Evolutionary conservation across 768 basidiomycete species (phyloP).

Genomic region (Boletus tomentosulus): DNA sequence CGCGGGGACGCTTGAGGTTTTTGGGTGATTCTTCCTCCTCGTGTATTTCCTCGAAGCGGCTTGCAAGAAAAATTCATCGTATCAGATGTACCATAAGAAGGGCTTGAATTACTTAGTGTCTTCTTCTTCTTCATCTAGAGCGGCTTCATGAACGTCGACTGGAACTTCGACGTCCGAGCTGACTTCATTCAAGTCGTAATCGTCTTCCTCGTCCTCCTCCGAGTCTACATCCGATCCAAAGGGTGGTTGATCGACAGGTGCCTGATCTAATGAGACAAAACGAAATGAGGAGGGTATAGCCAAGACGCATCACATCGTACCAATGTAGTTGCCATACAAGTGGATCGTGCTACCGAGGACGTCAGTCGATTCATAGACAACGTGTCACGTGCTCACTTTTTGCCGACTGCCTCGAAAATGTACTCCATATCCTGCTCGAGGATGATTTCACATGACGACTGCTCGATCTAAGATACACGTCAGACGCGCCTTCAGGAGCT

Average conservation of each 20-base stretch:
- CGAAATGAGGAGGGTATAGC: neutral
- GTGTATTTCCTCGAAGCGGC: constrained; percentile 72
- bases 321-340: constrained; percentile 82
- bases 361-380: constrained; percentile 5
- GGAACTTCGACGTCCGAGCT: constrained; percentile 84
- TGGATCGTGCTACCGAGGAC: constrained; percentile 55
- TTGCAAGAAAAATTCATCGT: neutral
- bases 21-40: constrained; percentile 37
- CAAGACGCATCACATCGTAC: constrained; percentile 32
- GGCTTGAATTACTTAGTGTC: constrained; percentile 38
- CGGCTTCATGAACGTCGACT: constrained; percentile 58
- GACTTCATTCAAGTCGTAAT: constrained; percentile 65
- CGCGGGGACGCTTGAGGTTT: constrained; percentile 66
- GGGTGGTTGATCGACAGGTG: constrained; percentile 44
- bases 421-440: constrained; percentile 65
- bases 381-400: constrained; percentile 55
- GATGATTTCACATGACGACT: constrained; percentile 64
- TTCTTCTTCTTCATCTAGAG: constrained; percentile 45
- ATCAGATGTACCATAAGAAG: neutral
- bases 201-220: constrained; percentile 50
- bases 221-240: constrained; percentile 49
- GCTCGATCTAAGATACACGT: constrained; percentile 58
- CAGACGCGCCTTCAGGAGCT: constrained; percentile 3
- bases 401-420: constrained; percentile 67
- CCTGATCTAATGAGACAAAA: constrained; percentile 45